Base-by-base conservation (phyloP, 2,329 filamentous ascomycete species). In the Colletotrichum euphorbiae region DNA sequence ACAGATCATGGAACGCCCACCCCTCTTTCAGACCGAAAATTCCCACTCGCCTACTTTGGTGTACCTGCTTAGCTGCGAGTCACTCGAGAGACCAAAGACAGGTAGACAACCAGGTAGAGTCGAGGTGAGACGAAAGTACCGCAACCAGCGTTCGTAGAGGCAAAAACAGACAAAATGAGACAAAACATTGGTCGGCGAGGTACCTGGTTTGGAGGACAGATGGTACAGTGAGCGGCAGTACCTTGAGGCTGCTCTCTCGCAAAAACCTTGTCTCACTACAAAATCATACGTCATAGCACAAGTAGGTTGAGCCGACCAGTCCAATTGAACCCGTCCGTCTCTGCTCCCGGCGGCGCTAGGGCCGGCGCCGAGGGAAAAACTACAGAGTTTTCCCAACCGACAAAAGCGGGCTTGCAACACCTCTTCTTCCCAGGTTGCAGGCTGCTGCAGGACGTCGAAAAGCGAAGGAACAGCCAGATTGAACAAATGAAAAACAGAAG, bases 231-330 rank as follows among this genome's bases (percentile, higher is more conserved):
- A 21, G 48, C 24, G 19, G 24, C 21, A 36, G 24, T 68, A 68
- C 66, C 33, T 59, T 45, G 28, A 46, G 48, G 46, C 42, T 31
- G 28, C 52, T 59, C 19, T 19, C 21, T 43, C 43, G 21, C 42
- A 42, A 50, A 50, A 68, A 68, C 61, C 66, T 68, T 65, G 66
- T 68, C 61, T 59, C 48, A 50, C 62, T 54, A 50, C 42, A 40
- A 54, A 48, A 65, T 54, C 46, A 65, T n/a, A 65, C 54, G 66
- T 68, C 55, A 65, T 68, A 64, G 55, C 61, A 68, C 66, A 54
- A 68, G 66, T 54, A 65, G 42, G 21, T 55, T 45, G 28, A 68
- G 56, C 66, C 55, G 61, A 36, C 48, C 61, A 62, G 56, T 60
- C 66, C 66, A 68, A 68, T 68, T 66, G 66, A 28, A 60, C 46